Conservation (phyloP, 495 filamentous ascomycete genomes). For the Xylaria grammica region DNA sequence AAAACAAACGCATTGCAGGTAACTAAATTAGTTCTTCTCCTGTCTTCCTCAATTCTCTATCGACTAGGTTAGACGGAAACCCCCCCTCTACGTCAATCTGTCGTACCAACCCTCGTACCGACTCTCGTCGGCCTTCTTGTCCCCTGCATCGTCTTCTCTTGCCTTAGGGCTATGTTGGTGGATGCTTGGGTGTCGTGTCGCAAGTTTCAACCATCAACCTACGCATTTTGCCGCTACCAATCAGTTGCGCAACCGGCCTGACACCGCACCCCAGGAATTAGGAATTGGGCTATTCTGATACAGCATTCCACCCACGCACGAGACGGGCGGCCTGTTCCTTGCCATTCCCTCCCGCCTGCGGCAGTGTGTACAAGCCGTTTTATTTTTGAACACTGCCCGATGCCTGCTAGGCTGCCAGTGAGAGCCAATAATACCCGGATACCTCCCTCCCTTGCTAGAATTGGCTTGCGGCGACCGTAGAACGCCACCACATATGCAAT, state of each 20-base stretch:
- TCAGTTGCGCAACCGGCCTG: conserved; percentile 23
- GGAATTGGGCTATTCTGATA: conserved; percentile 21
- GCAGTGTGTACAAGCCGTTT: conserved; percentile 2
- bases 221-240: conserved; percentile 23
- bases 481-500: conserved; percentile 31
- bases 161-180: not conserved
- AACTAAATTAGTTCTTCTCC: not conserved
- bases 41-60: not conserved
- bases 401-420: conserved; percentile 17
- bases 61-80: not conserved
- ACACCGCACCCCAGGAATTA: conserved; percentile 17
- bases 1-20: not conserved
- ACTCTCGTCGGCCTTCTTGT: not conserved
- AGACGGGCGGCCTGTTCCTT: conserved; percentile 19
- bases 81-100: conserved; percentile 1
- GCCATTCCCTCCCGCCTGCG: conserved; percentile 18
- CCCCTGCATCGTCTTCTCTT: not conserved
- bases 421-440: conserved; percentile 22
- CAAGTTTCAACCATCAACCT: conserved; percentile 24
- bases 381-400: conserved; percentile 15
- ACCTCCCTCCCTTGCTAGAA: conserved; percentile 19
- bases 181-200: conserved; percentile 19
- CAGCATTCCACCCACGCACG: conserved; percentile 26
- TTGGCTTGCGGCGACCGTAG: conserved; percentile 19
- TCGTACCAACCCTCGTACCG: not conserved